Percentiles rank a stretch among this genome's conserved stretches.
Evolutionary conservation across 371 early-diverging fungal genomes (phyloP).

Genomic region (Mucor mucedo): DNA sequence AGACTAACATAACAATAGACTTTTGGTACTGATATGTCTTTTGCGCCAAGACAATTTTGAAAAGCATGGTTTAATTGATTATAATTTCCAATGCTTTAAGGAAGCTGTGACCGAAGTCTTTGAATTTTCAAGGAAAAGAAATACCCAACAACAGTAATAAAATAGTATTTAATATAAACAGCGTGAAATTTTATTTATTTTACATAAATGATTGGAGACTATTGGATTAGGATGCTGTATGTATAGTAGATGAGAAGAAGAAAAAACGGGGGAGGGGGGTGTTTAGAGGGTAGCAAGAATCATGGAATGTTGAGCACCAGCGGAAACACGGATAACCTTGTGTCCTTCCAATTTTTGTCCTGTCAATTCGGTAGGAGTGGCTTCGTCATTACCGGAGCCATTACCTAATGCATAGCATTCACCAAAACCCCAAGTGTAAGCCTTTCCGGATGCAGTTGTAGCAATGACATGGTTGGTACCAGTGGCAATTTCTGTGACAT

Average conservation of each 20-base stretch:
- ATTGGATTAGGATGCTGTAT: background rate
- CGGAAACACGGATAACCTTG: conserved; percentile 61
- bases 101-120: conserved; percentile 75
- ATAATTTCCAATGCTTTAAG: conserved; percentile 85
- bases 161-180: background rate
- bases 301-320: conserved; percentile 81
- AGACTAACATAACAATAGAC: conserved; percentile 36
- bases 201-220: background rate
- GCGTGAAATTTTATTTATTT: background rate
- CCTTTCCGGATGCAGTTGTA: conserved; percentile 66
- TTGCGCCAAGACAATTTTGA: conserved; percentile 87
- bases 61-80: conserved; percentile 88
- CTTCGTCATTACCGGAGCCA: conserved; percentile 73
- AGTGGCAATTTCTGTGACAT: conserved; percentile 68
- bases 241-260: background rate
- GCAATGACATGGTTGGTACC: conserved; percentile 93
- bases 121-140: conserved; percentile 60
- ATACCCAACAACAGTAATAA: conserved; percentile 35
- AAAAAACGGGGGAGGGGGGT: background rate
- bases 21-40: conserved; percentile 81
- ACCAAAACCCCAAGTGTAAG: conserved; percentile 95
- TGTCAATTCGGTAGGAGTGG: conserved; percentile 50
- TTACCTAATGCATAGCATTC: conserved; percentile 78
- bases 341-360: conserved; percentile 65
- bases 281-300: conserved; percentile 48